Percentiles rank a stretch among this genome's conserved stretches.
phyloP scores from a whole-genome alignment of 2,329 filamentous ascomycete species.

The Ambrosiella xylebori region DNA sequence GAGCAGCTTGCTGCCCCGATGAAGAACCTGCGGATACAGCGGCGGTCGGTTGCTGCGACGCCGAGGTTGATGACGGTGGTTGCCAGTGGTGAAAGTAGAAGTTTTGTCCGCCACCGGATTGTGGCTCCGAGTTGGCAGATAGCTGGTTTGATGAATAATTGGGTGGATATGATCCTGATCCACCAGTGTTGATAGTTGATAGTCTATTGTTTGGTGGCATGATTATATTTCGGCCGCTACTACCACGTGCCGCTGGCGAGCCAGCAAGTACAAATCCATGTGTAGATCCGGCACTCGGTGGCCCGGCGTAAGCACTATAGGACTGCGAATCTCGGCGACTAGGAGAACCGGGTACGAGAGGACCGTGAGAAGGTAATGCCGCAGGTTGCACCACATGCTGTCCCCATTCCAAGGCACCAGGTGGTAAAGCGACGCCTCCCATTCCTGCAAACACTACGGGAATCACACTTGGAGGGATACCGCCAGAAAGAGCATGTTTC shows the following conservation, averaged over 20 bases:
- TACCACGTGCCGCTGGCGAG: constrained; percentile 9
- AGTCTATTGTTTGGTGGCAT: constrained; percentile 20
- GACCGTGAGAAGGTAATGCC: constrained; percentile 25
- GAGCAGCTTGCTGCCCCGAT: constrained; percentile 51
- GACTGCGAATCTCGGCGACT: constrained; percentile 17
- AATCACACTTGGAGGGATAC: constrained; percentile 57
- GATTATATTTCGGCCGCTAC: constrained; percentile 8
- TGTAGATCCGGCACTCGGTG: constrained; percentile 4
- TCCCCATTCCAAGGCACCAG: constrained; percentile 46
- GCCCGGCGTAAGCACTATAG: constrained; percentile 28
- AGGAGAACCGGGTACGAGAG: constrained; percentile 17
- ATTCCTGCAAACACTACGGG: constrained; percentile 60
- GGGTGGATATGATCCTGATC: constrained; percentile 7
- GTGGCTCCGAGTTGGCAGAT: constrained; percentile 50
- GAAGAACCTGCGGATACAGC: neutral
- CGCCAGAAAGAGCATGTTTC: constrained; percentile 47
- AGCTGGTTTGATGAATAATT: constrained; percentile 15
- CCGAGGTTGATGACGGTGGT: constrained; percentile 47
- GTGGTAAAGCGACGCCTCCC: constrained; percentile 43
- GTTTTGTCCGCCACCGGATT: constrained; percentile 5
- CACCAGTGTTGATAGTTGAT: constrained; percentile 18
- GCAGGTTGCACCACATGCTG: constrained; percentile 36
- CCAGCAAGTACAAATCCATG: constrained; percentile 5
- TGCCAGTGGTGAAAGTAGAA: constrained; percentile 93
- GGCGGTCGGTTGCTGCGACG: constrained; percentile 19